Evolutionary conservation across 257 asterid species (phyloP), one percentile per base, ranked within the genome.

Genomic region (Osmanthus fragrans): DNA sequence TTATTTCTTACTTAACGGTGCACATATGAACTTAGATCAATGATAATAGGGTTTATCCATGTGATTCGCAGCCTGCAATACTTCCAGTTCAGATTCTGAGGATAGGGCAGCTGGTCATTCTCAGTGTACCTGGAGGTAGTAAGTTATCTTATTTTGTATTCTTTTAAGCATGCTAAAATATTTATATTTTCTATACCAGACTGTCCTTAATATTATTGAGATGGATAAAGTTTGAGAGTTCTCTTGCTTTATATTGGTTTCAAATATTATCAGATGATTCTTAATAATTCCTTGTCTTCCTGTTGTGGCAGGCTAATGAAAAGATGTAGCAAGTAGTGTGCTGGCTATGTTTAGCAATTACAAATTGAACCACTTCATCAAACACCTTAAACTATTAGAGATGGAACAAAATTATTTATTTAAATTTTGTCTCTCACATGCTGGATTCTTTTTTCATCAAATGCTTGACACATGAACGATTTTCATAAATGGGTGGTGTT

Each of bases 11-110:
- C 81, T 29, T 37, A 33, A 21, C 60, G 45, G 56, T 29, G 72
- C 76, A 23, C 71, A 23, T 42, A 67, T 27, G 67, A 72, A 70
- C 83, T 49, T 73, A 45, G 32, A 73, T 73, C 51, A 49, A 70
- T 75, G 54, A 77, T 72, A 45, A 1, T 33, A 71, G 32, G 79
- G 5, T 76, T 68, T 82, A 40, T 80, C 70, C 78, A 18, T 15
- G 58, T 47, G 21, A 47, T 25, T 83, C 81, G 86, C 92, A 95
- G 94, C 94, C 92, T 74, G 82, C 90, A 21, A 82, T 89, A 84
- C 92, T 87, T 88, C 94, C 92, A 47, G 58, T 89, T 69, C 94
- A 87, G 87, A 87, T 86, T 71, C 75, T 89, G 77, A 83, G 90
- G 83, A 86, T 89, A 71, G 92, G 94, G 72, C 92, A 89, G 78